These are phyloP conservation scores for Nemania sp. DNA, from an alignment of 2,329 filamentous ascomycete species.

Conservation along the genomic window DNA sequence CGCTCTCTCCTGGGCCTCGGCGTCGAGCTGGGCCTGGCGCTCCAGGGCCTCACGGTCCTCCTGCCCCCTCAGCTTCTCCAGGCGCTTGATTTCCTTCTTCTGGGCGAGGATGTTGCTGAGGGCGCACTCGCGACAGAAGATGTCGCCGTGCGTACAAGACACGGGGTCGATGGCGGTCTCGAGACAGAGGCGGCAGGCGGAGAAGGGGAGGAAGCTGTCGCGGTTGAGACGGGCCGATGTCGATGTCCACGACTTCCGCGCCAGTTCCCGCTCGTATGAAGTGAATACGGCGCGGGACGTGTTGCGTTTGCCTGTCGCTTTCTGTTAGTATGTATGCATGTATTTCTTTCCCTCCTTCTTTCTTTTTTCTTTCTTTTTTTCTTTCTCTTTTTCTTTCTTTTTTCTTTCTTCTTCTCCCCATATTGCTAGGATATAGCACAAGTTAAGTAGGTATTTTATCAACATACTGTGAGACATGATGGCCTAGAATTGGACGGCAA, in stretches of 20 bases:
- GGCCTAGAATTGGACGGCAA: neutral
- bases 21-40: slow-evolving; percentile 70
- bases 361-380: no score
- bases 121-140: slow-evolving; percentile 96
- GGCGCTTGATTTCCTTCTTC: slow-evolving; percentile 87
- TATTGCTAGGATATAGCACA: no score
- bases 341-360: no score
- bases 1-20: slow-evolving; percentile 76
- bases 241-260: slow-evolving; percentile 84
- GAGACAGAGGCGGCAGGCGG: slow-evolving; percentile 88
- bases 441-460: neutral
- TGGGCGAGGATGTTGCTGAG: slow-evolving; percentile 91
- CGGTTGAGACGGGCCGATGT: slow-evolving; percentile 86
- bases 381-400: no score
- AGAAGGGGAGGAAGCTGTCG: slow-evolving; percentile 93
- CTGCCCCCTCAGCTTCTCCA: slow-evolving; percentile 73
- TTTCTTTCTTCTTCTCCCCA: no score
- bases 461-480: slow-evolving; percentile 61
- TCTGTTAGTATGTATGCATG: slow-evolving; percentile 10
- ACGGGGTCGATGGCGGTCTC: slow-evolving; percentile 84
- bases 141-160: slow-evolving; percentile 83
- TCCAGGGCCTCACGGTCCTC: slow-evolving; percentile 76
- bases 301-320: slow-evolving; percentile 78
- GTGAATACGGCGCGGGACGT: slow-evolving; percentile 95
- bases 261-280: slow-evolving; percentile 84